Conservation (phyloP, 805 yeast species). For the Metschnikowia hibisci region DNA sequence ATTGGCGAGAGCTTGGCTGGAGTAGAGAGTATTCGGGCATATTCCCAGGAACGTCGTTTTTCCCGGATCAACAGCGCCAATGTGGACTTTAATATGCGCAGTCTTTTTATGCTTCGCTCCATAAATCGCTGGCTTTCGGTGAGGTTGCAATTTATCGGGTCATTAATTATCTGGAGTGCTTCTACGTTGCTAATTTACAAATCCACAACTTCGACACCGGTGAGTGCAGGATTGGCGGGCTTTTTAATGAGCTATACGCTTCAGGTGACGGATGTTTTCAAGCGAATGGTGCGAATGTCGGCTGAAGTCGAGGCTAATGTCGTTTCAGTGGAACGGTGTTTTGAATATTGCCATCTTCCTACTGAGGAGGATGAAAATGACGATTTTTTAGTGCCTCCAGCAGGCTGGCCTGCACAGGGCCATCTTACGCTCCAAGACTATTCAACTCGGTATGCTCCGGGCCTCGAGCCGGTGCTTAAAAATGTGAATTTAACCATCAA, state of each 20-base stretch:
- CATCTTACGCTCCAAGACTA: slow-evolving; percentile 38
- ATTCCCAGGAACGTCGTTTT: slow-evolving; percentile 62
- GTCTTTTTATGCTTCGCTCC: slow-evolving; percentile 48
- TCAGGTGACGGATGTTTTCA: slow-evolving; percentile 50
- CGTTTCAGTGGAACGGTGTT: slow-evolving; percentile 64
- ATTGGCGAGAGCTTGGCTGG: slow-evolving; percentile 80
- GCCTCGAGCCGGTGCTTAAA: slow-evolving; percentile 74
- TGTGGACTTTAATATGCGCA: slow-evolving; percentile 46
- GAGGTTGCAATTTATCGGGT: slow-evolving; percentile 59
- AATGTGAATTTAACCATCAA: slow-evolving; percentile 59
- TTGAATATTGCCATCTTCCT: slow-evolving; percentile 50
- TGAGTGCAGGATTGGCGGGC: slow-evolving; percentile 60
- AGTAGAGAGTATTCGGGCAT: slow-evolving; percentile 74
- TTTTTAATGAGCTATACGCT: slow-evolving; percentile 62
- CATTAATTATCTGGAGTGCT: slow-evolving; percentile 49
- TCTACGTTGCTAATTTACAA: slow-evolving; percentile 44
- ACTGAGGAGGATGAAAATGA: slow-evolving; percentile 33
- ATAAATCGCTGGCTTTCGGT: slow-evolving; percentile 65
- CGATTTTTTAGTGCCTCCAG: slow-evolving; percentile 4
- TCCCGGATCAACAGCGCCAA: slow-evolving; percentile 48
- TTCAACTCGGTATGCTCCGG: slow-evolving; percentile 80
- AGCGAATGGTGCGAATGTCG: slow-evolving; percentile 54
- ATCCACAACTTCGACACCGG: slow-evolving; percentile 32
- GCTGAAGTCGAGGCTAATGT: slow-evolving; percentile 62
- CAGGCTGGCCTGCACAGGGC: slow-evolving; percentile 15